These are phyloP conservation scores for Kwoniella dendrophila DNA, from an alignment of 768 basidiomycete species.

Conservation along the genomic window DNA sequence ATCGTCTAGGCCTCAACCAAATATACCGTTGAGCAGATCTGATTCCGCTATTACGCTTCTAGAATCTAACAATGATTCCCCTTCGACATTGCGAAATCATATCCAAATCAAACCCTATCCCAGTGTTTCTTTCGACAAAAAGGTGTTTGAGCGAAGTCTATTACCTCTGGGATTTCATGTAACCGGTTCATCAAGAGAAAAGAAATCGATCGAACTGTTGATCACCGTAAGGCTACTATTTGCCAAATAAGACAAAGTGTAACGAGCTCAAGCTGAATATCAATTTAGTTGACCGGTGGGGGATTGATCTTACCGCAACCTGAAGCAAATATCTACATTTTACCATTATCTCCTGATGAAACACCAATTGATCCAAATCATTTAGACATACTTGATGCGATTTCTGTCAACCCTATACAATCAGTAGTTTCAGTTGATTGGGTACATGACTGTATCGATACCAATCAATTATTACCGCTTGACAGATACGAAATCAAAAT, in stretches of 20 bases:
- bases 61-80: too few relatives aligned
- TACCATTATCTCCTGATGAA: neutral
- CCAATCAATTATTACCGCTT: neutral
- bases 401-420: neutral
- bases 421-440: slow-evolving; percentile 4
- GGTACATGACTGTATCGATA: slow-evolving; percentile 1
- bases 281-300: neutral
- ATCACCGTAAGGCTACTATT: slow-evolving; percentile 1
- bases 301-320: neutral
- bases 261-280: neutral
- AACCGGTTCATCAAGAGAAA: neutral
- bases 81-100: too few relatives aligned
- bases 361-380: neutral
- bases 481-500: too few relatives aligned
- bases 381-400: neutral
- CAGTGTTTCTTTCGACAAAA: neutral
- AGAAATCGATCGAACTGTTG: neutral
- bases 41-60: too few relatives aligned
- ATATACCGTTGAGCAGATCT: too few relatives aligned
- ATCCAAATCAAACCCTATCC: neutral
- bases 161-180: slow-evolving; percentile 8
- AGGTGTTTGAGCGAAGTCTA: neutral
- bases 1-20: too few relatives aligned
- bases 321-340: neutral
- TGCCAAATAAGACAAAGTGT: neutral